phyloP scores from a whole-genome alignment of 345 rosid genomes.

The Leavenworthia alabamica region DNA sequence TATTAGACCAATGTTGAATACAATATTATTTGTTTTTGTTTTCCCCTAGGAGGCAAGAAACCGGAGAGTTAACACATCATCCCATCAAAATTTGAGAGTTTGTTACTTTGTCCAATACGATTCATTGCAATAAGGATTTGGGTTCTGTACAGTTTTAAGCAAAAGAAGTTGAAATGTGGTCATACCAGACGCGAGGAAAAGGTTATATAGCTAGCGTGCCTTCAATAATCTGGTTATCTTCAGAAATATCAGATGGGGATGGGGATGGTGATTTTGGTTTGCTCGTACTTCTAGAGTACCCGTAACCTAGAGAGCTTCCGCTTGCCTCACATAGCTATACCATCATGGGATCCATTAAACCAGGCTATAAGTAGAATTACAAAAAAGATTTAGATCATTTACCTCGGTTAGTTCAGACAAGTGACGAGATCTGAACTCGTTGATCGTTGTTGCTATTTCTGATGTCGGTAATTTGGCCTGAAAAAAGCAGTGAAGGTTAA shows the following conservation, averaged over 20 bases:
- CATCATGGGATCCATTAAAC: neutral
- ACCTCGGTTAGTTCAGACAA: constrained; percentile 94
- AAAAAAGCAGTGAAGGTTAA: neutral
- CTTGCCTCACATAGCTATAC: constrained; percentile 74
- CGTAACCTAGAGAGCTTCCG: constrained; percentile 95
- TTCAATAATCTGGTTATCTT: constrained; percentile 64
- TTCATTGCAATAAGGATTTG: neutral
- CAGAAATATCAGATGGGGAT: constrained; percentile 47
- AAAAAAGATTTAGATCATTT: neutral
- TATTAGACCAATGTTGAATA: neutral
- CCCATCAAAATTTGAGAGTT: constrained; percentile 12
- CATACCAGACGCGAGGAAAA: constrained; percentile 5
- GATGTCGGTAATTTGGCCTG: constrained; percentile 84
- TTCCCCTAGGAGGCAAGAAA: neutral
- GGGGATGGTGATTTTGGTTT: constrained; percentile 43
- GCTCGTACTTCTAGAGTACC: constrained; percentile 56
- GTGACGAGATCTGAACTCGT: constrained; percentile 87
- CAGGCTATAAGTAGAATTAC: neutral
- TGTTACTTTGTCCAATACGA: neutral
- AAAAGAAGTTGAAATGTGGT: neutral
- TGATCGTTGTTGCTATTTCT: constrained; percentile 86
- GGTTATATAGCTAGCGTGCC: constrained; percentile 69
- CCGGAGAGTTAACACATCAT: neutral
- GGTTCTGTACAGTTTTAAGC: constrained; percentile 6
- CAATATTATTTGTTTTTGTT: neutral